Evolutionary conservation across 805 yeast species (phyloP), one percentile per base, ranked within the genome.

Genomic region (Ogataea dorogensis): DNA sequence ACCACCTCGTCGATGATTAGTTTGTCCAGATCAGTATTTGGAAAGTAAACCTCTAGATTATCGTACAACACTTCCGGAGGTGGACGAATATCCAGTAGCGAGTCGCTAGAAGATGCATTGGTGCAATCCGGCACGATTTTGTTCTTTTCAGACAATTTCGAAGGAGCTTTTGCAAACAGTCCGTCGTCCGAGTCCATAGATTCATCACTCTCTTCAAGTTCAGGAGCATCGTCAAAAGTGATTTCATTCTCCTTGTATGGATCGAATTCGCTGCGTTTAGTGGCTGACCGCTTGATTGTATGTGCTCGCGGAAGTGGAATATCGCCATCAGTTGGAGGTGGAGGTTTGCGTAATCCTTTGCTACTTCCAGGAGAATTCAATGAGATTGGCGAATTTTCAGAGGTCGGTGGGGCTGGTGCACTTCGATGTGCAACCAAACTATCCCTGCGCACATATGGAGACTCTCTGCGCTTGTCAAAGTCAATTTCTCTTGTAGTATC

Each of bases 41-140:
- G 98, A 68, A 93, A 93, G 57, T 85, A 93, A 53, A 77, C 76
- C 49, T 93, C 99, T 44, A 93, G 72, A 51, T 93, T 89, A 38
- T 87, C 86, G 56, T 89, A 93, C 19, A 93, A 82, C 26, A 86
- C 94, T 53, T 91, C 98, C 1, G 95, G 83, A 0, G 98, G 88
- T 2, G 99, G 99, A 56, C 99, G 77, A 11, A 93, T 81, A 6
- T 82, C 79, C 86, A 63, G 46, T 3, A 51, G 34, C 8, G 53
- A 47, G 3, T 53, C 50, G 11, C 41, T 37, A 5, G 59, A 50
- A 5, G 53, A 48, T 5, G 51, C 36, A 3, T 46, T 43, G 15
- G 43, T 21, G n/a, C 36, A n/a, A 25, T 33, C 36, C 9, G 40
- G 28, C 20, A 31, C 22, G 8, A 34, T 30, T 6, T 33, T 31